Evolutionary conservation across 176 grass and related monocot genomes (phyloP).

Genomic region (Aegilops umbellulata): DNA sequence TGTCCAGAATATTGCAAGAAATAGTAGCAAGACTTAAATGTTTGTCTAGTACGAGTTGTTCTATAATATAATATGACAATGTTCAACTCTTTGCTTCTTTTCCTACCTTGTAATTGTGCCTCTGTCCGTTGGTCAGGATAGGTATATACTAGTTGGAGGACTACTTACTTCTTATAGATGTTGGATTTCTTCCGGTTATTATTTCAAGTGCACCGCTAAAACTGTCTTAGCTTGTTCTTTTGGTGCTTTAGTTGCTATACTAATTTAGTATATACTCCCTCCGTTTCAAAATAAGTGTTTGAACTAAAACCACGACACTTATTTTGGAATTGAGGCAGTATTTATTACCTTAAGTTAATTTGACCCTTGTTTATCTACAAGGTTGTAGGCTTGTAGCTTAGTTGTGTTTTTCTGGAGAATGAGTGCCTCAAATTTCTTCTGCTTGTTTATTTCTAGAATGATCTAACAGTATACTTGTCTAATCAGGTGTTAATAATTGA

Average conservation of each 20-base stretch:
- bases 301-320: no score
- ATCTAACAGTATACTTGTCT: neutral
- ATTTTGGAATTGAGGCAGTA: neutral
- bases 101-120: no score
- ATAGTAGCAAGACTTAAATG: neutral
- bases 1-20: neutral
- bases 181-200: neutral
- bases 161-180: neutral
- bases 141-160: neutral
- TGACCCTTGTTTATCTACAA: neutral
- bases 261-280: neutral
- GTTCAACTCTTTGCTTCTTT: neutral
- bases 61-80: neutral
- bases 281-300: no score
- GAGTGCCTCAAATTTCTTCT: neutral
- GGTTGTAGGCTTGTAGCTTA: neutral
- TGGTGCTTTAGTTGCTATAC: neutral
- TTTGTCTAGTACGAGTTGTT: neutral
- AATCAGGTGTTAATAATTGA: conserved; percentile 22
- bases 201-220: neutral
- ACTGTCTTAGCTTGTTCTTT: neutral
- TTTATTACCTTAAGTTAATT: neutral
- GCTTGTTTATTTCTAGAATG: neutral
- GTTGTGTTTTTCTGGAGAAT: neutral
- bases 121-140: no score